Evolutionary conservation across 176 grass and related monocot genomes (phyloP), one percentile per base, ranked within the genome.

Genomic region (Cymbopogon citratus): DNA sequence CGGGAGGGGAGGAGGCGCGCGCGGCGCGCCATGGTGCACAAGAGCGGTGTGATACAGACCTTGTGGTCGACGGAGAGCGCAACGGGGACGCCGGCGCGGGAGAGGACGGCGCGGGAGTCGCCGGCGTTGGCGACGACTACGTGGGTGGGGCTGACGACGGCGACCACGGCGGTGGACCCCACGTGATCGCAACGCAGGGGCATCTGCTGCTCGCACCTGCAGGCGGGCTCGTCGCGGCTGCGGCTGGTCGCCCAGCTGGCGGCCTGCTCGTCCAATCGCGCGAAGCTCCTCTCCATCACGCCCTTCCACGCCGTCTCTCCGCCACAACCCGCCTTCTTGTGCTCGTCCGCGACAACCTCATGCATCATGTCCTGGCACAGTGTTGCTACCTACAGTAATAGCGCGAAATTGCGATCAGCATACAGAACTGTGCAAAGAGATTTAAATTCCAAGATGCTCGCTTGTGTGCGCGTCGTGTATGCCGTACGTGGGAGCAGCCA

Each of bases 21-120:
- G 29, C 26, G 11, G 12, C 19, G 39, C 48, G 62, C 7, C 19
- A 7, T 62, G 63, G n/a, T 3, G 15, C 21, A 3, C 36, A n/a
- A 19, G 29, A 52, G 14, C 7, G 7, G 28, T 0, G 65, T 60
- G 0, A 29, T 46, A 74, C 64, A 1, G 54, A 98, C 96, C 82
- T 99, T 99, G 83, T 95, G 96, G 73, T 99, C 96, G 6, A 86
- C 82, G 46, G 96, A 99, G 60, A 93, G 89, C 8, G 89, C 64
- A 43, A 99, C 26, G 13, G 92, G 25, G 15, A 48, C 80, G 19
- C 96, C 96, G 5, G 60, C 88, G n/a, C 93, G 88, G 27, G 91
- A 93, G 34, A 99, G 84, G 45, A 99, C 89, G 40, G 92, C 96
- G 11, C 96, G 96, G 3, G 96, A 99, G 69, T 99, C 92, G 15